Percentiles rank a stretch among this genome's conserved stretches.
Evolutionary conservation across 2,329 filamentous ascomycete species (phyloP).

Genomic region (Apiospora pterosperma): DNA sequence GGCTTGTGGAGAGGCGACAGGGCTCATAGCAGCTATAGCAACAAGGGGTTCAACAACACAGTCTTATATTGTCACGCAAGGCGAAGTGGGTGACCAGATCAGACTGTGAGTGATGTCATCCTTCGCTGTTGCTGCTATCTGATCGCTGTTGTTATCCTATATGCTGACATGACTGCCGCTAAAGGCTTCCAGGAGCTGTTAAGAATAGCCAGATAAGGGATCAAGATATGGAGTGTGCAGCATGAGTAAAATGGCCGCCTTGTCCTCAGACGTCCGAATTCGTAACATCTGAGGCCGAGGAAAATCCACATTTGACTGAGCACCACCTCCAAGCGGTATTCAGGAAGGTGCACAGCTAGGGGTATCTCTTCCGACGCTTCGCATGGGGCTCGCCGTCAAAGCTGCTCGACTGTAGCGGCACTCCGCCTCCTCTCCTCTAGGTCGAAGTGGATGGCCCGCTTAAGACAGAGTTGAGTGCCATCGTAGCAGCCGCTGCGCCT

Average conservation of each 20-base stretch:
- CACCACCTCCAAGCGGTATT: neutral
- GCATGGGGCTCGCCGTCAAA: neutral
- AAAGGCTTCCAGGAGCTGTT: slow-evolving; percentile 1
- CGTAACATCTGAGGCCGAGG: neutral
- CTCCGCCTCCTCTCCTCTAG: neutral
- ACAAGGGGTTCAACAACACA: slow-evolving; percentile 1
- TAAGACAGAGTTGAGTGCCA: slow-evolving; percentile 4
- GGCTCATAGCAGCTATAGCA: slow-evolving; percentile 2
- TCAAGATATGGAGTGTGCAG: neutral
- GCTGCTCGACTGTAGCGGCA: neutral
- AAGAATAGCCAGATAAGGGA: neutral
- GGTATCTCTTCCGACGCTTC: neutral
- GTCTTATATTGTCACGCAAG: slow-evolving; percentile 1
- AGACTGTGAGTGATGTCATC: slow-evolving; percentile 5
- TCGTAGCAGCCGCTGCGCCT: neutral
- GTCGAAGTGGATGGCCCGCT: slow-evolving; percentile 1
- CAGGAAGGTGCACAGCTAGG: neutral
- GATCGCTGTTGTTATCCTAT: slow-evolving; percentile 8
- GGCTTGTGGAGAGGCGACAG: neutral
- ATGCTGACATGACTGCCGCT: slow-evolving; percentile 1
- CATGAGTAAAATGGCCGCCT: neutral
- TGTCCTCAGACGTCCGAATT: neutral
- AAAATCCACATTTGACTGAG: neutral
- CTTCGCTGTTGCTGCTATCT: slow-evolving; percentile 7
- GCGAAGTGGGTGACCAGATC: neutral